These are phyloP conservation scores for Brassica napus DNA, from an alignment of 345 rosid genomes.

Conservation along the genomic window Da-Ae NC_063446.1:6802001-6802500, in stretches of 20 bases:
- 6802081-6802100: constrained; percentile 10
- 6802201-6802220: neutral
- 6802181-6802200: neutral
- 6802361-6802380: too few relatives aligned
- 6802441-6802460: neutral
- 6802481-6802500: neutral
- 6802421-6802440: neutral
- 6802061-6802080: constrained; percentile 53
- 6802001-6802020: constrained; percentile 36
- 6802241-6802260: neutral
- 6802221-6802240: neutral
- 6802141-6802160: constrained; percentile 8
- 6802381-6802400: too few relatives aligned
- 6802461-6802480: neutral
- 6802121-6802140: constrained; percentile 2
- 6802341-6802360: neutral
- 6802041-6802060: constrained; percentile 57
- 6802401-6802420: too few relatives aligned
- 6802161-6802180: constrained; percentile 9
- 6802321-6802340: too few relatives aligned
- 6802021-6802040: constrained; percentile 45
- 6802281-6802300: too few relatives aligned
- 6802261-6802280: neutral
- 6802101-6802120: constrained; percentile 19
- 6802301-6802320: too few relatives aligned